phyloP scores from a whole-genome alignment of 2,329 filamentous ascomycete genomes.

The Metarhizium brunneum region DNA sequence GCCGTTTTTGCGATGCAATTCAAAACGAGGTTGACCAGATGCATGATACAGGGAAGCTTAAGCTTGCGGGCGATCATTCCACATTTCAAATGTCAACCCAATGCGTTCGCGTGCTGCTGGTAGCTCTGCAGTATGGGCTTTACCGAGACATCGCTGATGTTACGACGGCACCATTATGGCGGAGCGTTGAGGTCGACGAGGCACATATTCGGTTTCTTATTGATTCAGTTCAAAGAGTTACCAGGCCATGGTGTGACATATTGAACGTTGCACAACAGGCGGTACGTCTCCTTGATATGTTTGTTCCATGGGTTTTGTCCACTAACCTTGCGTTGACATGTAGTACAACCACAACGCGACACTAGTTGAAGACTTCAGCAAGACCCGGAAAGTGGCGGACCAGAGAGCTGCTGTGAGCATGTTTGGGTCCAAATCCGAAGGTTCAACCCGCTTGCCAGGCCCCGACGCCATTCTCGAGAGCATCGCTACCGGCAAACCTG shows the following conservation, averaged over 20 bases:
- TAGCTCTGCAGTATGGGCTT: conserved; percentile 25
- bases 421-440: conserved; percentile 7
- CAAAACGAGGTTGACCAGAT: conserved; percentile 19
- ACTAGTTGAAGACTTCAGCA: conserved; percentile 22
- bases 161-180: conserved; percentile 28
- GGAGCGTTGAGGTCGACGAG: conserved; percentile 21
- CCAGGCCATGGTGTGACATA: conserved; percentile 22
- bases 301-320: background rate
- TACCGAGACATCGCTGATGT: conserved; percentile 24
- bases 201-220: conserved; percentile 22
- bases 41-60: conserved; percentile 14
- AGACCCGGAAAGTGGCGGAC: conserved; percentile 18
- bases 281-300: conserved; percentile 11
- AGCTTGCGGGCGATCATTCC: conserved; percentile 21
- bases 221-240: conserved; percentile 22
- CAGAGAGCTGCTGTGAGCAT: conserved; percentile 8
- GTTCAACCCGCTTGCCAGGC: conserved; percentile 13
- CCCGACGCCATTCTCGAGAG: conserved; percentile 18
- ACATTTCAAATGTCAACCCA: conserved; percentile 22
- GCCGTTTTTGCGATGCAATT: conserved; percentile 26
- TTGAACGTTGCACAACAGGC: conserved; percentile 18
- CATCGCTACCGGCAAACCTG: conserved; percentile 11
- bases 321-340: conserved; percentile 1
- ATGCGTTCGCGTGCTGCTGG: conserved; percentile 23
- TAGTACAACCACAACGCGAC: conserved; percentile 20